phyloP scores from a whole-genome alignment of 2,329 filamentous ascomycete species.

The Pseudocercospora fuligena region DNA sequence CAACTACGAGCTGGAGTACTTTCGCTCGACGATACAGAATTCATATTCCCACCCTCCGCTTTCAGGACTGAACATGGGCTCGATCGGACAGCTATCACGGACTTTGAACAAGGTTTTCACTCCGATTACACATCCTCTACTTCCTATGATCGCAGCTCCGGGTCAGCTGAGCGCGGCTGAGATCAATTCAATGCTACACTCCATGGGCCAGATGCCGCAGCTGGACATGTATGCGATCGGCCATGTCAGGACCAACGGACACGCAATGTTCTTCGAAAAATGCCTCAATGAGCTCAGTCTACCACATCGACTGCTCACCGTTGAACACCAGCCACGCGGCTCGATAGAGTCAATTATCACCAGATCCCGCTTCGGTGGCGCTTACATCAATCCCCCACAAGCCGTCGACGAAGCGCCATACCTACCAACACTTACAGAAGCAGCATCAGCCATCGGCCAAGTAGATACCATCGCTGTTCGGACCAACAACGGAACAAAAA shows the following conservation, averaged over 20 bases:
- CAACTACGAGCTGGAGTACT: slow-evolving; percentile 89
- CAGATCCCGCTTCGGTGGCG: slow-evolving; percentile 78
- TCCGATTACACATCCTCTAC: slow-evolving; percentile 81
- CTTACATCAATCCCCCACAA: slow-evolving; percentile 77
- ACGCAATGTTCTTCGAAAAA: slow-evolving; percentile 82
- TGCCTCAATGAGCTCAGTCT: slow-evolving; percentile 68
- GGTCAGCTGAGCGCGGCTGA: slow-evolving; percentile 85
- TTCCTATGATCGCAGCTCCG: slow-evolving; percentile 82
- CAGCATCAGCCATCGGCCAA: slow-evolving; percentile 77
- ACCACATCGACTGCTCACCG: slow-evolving; percentile 77
- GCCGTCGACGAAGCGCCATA: slow-evolving; percentile 58
- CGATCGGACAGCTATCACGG: slow-evolving; percentile 81
- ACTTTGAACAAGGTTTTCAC: slow-evolving; percentile 86
- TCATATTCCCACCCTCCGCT: slow-evolving; percentile 74
- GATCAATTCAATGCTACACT: slow-evolving; percentile 78
- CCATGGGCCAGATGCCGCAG: slow-evolving; percentile 79
- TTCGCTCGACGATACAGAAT: slow-evolving; percentile 74
- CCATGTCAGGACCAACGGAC: slow-evolving; percentile 71
- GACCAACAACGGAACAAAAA: slow-evolving; percentile 53
- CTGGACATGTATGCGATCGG: slow-evolving; percentile 81
- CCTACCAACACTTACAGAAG: slow-evolving; percentile 71
- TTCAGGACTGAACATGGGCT: slow-evolving; percentile 86
- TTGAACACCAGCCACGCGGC: slow-evolving; percentile 71
- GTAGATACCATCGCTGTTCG: slow-evolving; percentile 79
- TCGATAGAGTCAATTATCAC: slow-evolving; percentile 74